Conservation (phyloP, 441 rosid genomes). For the Populus tomentosa region DNA sequence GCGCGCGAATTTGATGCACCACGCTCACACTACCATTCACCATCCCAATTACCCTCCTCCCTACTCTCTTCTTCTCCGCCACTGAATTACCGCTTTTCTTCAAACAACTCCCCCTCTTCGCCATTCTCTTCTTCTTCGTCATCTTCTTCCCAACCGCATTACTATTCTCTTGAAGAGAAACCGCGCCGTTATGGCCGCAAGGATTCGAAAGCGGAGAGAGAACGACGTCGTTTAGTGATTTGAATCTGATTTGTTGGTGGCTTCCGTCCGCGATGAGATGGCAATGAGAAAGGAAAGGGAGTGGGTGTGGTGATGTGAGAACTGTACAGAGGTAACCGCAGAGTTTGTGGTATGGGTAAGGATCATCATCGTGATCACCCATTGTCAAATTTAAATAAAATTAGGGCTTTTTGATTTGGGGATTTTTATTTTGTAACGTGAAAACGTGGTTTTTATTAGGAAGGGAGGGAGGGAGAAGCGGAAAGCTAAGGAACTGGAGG, state of each 20-base stretch:
- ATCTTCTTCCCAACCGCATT: not conserved
- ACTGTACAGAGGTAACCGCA: conserved; percentile 72
- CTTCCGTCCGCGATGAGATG: conserved; percentile 33
- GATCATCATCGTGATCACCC: not conserved
- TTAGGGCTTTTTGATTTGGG: not conserved
- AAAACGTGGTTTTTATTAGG: not conserved
- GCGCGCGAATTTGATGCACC: conserved; percentile 55
- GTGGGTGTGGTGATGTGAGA: conserved; percentile 32
- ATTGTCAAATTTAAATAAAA: not conserved
- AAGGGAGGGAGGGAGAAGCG: not conserved
- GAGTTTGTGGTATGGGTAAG: conserved; percentile 46
- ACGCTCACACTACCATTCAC: conserved; percentile 81
- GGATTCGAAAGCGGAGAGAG: conserved; percentile 30
- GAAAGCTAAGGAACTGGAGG: not conserved
- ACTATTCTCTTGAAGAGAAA: not conserved
- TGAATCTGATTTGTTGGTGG: conserved; percentile 31
- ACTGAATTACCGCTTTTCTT: not conserved
- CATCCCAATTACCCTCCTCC: conserved; percentile 53
- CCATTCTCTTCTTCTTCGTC: not conserved
- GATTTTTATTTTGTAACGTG: not conserved
- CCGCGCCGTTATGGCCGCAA: not conserved
- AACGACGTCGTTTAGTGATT: conserved; percentile 37
- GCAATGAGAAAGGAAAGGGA: conserved; percentile 42
- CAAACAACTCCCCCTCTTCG: not conserved
- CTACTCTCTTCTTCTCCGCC: not conserved